These are phyloP conservation scores for Chaetomium strumarium DNA, from an alignment of 2,329 filamentous ascomycete genomes.

Conservation along the genomic window DNA sequence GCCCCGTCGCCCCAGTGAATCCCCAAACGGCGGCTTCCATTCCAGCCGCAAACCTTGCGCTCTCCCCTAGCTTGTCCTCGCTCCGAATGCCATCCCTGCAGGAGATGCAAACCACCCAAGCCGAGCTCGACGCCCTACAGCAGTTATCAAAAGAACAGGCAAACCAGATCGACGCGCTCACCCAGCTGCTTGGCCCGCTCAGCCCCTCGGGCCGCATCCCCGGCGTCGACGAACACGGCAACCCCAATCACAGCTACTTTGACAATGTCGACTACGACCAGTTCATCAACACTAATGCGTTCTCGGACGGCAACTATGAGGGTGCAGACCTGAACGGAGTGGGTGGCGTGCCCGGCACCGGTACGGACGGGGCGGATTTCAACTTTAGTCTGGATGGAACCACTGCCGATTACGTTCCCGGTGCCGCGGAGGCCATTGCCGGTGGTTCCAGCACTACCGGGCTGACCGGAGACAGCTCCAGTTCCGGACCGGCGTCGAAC, in stretches of 20 bases:
- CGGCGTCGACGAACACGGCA: constrained; percentile 48
- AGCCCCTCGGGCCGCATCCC: constrained; percentile 76
- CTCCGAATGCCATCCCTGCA: constrained; percentile 47
- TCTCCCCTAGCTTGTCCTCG: constrained; percentile 44
- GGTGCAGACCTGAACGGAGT: not conserved
- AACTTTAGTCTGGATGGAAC: constrained; percentile 44
- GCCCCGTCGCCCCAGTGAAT: constrained; percentile 15
- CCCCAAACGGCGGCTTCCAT: constrained; percentile 8
- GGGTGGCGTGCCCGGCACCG: not conserved
- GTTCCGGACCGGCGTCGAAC: constrained; percentile 16
- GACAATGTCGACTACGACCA: constrained; percentile 45
- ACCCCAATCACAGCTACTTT: constrained; percentile 30
- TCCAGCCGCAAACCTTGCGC: constrained; percentile 19
- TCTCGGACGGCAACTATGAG: constrained; percentile 24
- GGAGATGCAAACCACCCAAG: constrained; percentile 61
- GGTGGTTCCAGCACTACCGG: constrained; percentile 3
- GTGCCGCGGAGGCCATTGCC: constrained; percentile 18
- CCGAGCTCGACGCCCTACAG: constrained; percentile 73
- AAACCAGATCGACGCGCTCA: constrained; percentile 67
- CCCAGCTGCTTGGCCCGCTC: constrained; percentile 68
- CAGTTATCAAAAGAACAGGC: constrained; percentile 75
- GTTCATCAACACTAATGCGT: constrained; percentile 40
- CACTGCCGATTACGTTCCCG: constrained; percentile 12
- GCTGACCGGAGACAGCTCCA: not conserved
- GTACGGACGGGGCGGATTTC: constrained; percentile 36